Evolutionary conservation across 768 basidiomycete species (phyloP), one percentile per base, ranked within the genome.

Genomic region (Tricholoma hemisulphureum): DNA sequence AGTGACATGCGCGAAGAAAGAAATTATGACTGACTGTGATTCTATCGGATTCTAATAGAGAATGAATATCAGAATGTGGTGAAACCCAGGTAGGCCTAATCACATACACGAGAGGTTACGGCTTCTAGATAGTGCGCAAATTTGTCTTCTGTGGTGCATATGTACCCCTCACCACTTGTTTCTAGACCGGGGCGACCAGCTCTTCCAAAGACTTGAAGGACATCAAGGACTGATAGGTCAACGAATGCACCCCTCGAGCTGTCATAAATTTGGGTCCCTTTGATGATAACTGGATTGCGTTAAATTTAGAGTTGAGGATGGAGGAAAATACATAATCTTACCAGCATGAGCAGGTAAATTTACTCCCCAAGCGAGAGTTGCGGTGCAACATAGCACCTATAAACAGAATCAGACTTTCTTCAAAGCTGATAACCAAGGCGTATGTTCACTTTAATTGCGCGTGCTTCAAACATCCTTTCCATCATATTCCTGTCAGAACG

Each of bases 331-430:
- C 14, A 61, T 50, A 48, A 55, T 55, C 61, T 61, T 60, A 91
- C 91, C 93, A 56, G 97, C 97, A 73, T 98, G 96, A 16, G 97
- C 97, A 31, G 97, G 97, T 61, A 99, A 77, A 72, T 99, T 99
- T 63, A 99, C 97, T 74, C 97, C 97, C 97, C 97, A 99, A 4
- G 97, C 97, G 41, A 99, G 80, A 2, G 97, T 99, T 5, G 97
- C 93, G 2, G 97, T 99, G 77, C 97, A 99, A 72, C 93, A 97
- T 16, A 99, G 78, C 51, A 99, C 95, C 95, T 97, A 64, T 21
- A n/a, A 14, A 24, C 1, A 7, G n/a, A 46, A n/a, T 62, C 55
- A 60, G 31, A 10, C 26, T 24, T 16, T 51, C n/a, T 43, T 34
- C 18, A 51, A 4, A 32, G 41, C 28, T 2, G 21, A 18, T 14